phyloP scores from a whole-genome alignment of 139 green algal genomes.

The Picochlorum costavermella region DNA sequence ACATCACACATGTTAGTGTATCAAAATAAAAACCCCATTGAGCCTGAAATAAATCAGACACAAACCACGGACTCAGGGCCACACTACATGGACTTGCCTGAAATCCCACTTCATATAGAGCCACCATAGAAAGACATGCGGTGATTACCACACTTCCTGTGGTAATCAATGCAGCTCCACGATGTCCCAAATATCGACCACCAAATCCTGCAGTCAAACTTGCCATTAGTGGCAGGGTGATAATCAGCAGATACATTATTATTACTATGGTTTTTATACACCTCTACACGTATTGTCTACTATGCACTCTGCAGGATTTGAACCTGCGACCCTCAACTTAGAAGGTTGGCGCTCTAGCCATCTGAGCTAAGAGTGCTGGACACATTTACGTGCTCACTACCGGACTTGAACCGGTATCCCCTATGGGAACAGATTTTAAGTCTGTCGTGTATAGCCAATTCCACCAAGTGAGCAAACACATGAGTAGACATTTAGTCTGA shows the following conservation, averaged over 20 bases:
- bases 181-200: conserved; percentile 43
- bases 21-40: conserved; percentile 57
- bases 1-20: conserved; percentile 48
- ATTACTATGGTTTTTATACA: neutral
- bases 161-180: conserved; percentile 37
- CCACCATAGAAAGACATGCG: conserved; percentile 36
- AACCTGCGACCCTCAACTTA: conserved; percentile 25
- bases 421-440: conserved; percentile 37
- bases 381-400: conserved; percentile 20
- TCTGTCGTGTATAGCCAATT: conserved; percentile 40
- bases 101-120: conserved; percentile 48
- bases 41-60: conserved; percentile 46
- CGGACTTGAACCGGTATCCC: conserved; percentile 36
- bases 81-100: conserved; percentile 31
- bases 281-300: neutral
- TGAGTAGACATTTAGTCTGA: neutral
- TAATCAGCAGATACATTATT: conserved; percentile 42
- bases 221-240: conserved; percentile 46
- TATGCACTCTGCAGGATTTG: conserved; percentile 19
- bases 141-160: conserved; percentile 27
- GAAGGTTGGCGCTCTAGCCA: conserved; percentile 24
- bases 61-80: conserved; percentile 37
- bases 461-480: conserved; percentile 30
- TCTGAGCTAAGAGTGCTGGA: conserved; percentile 22
- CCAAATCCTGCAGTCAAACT: conserved; percentile 40